Evolutionary conservation across 2,329 filamentous ascomycete species (phyloP).

Genomic region (Zymoseptoria pseudotritici): DNA sequence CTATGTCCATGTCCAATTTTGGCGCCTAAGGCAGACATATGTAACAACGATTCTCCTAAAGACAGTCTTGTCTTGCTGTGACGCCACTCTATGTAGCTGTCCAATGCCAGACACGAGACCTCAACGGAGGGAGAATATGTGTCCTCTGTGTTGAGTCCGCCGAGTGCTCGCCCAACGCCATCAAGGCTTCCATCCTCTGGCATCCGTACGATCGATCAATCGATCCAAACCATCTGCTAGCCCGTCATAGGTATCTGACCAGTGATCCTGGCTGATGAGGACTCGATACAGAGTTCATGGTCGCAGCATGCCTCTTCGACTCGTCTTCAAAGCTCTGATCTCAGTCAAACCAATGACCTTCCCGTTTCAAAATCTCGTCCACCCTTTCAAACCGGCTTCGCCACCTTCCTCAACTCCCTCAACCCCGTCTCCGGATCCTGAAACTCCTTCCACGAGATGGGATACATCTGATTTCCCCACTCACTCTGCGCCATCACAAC

Average conservation of each 20-base stretch:
- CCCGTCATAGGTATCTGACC: not conserved
- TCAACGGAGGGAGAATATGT: not conserved
- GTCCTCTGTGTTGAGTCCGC: no score
- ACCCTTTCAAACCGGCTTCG: conserved; percentile 68
- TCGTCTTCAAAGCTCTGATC: not conserved
- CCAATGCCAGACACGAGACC: not conserved
- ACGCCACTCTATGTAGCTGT: not conserved
- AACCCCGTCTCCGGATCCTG: conserved; percentile 70
- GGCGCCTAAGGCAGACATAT: not conserved
- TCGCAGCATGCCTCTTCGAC: not conserved
- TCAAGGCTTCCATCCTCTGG: not conserved
- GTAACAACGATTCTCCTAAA: not conserved
- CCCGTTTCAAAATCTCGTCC: not conserved
- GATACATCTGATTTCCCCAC: conserved; percentile 81
- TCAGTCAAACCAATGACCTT: not conserved
- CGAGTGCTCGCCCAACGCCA: not conserved
- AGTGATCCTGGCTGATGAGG: not conserved
- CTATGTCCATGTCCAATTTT: not conserved
- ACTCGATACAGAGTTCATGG: not conserved
- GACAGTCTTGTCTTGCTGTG: not conserved
- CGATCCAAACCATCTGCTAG: not conserved
- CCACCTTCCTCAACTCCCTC: conserved; percentile 81
- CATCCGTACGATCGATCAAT: not conserved
- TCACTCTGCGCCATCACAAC: conserved; percentile 91
- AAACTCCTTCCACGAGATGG: conserved; percentile 93